Conservation (phyloP, 805 yeast genomes). For the Metschnikowia cerradonensis region DNA sequence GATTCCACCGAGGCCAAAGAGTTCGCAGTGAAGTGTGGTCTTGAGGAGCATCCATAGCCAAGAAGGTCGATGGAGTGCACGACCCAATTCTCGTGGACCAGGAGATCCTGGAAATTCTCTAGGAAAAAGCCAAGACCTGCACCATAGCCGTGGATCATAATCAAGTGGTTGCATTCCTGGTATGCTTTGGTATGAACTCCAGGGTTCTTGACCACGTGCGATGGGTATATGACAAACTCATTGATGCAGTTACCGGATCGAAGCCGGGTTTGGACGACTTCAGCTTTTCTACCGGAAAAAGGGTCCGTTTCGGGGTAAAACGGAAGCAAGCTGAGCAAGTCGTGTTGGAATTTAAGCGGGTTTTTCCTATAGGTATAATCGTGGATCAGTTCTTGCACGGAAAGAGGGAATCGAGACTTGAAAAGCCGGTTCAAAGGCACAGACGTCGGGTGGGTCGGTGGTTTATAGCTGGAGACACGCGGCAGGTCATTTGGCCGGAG, state of each 20-base stretch:
- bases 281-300: conserved; percentile 25
- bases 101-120: conserved; percentile 32
- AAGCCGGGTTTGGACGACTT: conserved; percentile 31
- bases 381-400: conserved; percentile 46
- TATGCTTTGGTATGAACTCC: conserved; percentile 7
- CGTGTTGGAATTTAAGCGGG: conserved; percentile 44
- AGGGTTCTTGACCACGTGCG: conserved; percentile 8
- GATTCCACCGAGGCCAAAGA: conserved; percentile 51
- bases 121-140: conserved; percentile 43
- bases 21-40: conserved; percentile 54
- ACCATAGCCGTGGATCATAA: conserved; percentile 45
- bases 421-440: conserved; percentile 55
- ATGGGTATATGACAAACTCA: conserved; percentile 37
- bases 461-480: conserved; percentile 27
- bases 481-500: not conserved
- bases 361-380: conserved; percentile 44
- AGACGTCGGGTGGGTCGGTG: conserved; percentile 66
- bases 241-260: conserved; percentile 32
- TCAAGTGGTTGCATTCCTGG: conserved; percentile 31
- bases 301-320: conserved; percentile 38
- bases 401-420: conserved; percentile 55
- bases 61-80: conserved; percentile 83
- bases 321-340: conserved; percentile 42
- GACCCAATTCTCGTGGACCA: conserved; percentile 49
- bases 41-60: conserved; percentile 87